Base-by-base conservation (phyloP, 192 early-diverging fungal species). In the Coemansia sp. region DNA sequence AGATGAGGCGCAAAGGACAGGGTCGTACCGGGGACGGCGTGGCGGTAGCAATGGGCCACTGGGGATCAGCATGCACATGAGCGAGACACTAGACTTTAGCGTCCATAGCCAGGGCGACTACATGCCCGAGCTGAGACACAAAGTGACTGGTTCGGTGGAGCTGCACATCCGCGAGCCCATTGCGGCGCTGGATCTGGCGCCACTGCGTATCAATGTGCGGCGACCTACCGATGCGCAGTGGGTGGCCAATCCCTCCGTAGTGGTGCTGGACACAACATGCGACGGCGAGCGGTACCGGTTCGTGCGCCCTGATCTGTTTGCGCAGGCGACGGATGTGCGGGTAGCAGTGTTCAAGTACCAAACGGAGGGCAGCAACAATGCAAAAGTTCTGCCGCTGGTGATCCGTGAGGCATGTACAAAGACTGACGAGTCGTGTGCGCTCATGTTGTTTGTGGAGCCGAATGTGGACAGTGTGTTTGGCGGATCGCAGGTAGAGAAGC, bases 271-370 rank as follows among this genome's bases (percentile, higher is more conserved):
- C 47, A 37, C 72, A 0, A 72, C 78, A 19, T 31, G 69, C 22
- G 63, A 68, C 0, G 56, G 69, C 51, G 69, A 74, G 62, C 75
- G 77, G 77, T 80, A 68, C 63, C 72, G 77, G 35, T 80, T 80
- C 59, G 72, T 80, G 60, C 72, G 77, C 35, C 77, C 77, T 9
- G 70, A 80, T 37, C 56, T 80, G 49, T 80, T 80, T 70, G 72
- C 77, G 3, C 62, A 69, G 19, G 62, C 62, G 8, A 29, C 27
- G 7, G 77, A 25, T 25, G 62, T 57, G n/a, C 61, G 60, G 17
- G 72, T 71, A 4, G 55, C 62, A 10, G 72, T 80, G 50, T 80
- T 80, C 65, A 80, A 80, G 68, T 80, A 74, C 59, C 62, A 68
- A 43, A 21, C 38, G 10, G 35, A 41, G 14, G 69, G 71, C 3